Evolutionary conservation across 805 yeast species (phyloP).

Genomic region (Ogataea salicorniae): DNA sequence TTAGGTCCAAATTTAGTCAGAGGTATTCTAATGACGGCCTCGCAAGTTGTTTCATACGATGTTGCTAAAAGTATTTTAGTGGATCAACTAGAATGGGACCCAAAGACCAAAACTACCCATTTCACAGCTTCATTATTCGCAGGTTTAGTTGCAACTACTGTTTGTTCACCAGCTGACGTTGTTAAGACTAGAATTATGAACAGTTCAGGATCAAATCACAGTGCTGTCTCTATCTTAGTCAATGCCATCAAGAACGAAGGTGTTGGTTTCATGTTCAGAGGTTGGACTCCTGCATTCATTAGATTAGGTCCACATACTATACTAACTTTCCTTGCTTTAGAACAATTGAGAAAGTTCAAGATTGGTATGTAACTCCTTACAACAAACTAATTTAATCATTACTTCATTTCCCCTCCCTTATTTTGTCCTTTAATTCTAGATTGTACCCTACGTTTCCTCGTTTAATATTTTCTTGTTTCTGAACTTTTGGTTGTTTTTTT

Average conservation of each 20-base stretch:
- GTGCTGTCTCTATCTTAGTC: conserved; percentile 46
- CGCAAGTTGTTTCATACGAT: conserved; percentile 87
- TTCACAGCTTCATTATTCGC: conserved; percentile 75
- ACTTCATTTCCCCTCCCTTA: neutral
- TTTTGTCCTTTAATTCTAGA: neutral
- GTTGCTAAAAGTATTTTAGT: conserved; percentile 61
- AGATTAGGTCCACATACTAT: conserved; percentile 82
- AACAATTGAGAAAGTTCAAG: conserved; percentile 46
- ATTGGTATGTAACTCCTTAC: conserved; percentile 13
- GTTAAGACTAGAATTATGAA: conserved; percentile 87
- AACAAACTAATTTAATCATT: too few species aligned
- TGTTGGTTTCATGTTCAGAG: conserved; percentile 75
- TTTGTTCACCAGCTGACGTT: conserved; percentile 90
- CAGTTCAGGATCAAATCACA: conserved; percentile 40
- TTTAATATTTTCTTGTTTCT: too few species aligned
- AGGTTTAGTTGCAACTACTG: conserved; percentile 85
- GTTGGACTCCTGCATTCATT: conserved; percentile 85
- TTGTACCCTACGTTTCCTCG: neutral
- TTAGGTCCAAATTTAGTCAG: conserved; percentile 71
- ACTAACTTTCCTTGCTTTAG: conserved; percentile 62
- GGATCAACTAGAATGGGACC: conserved; percentile 43
- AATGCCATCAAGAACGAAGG: conserved; percentile 67
- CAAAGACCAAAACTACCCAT: conserved; percentile 63
- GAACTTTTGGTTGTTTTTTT: too few species aligned
- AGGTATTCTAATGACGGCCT: conserved; percentile 85